Conservation (phyloP, 768 basidiomycete species). For the Phaffia tasmanica region DNA sequence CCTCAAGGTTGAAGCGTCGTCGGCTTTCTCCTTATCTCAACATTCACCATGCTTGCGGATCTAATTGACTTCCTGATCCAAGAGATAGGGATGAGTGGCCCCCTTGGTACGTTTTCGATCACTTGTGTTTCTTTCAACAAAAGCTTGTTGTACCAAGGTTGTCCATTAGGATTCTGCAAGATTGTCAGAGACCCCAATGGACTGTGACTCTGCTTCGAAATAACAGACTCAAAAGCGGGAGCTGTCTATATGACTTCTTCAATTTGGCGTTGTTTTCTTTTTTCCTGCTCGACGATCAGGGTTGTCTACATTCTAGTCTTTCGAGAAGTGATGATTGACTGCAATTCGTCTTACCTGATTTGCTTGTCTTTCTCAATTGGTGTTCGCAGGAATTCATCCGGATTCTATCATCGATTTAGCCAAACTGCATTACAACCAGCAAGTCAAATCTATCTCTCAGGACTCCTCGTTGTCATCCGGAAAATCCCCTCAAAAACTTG, state of each 20-base stretch:
- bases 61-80: constrained; percentile 16
- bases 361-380: background rate
- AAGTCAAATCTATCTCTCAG: background rate
- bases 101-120: constrained; percentile 6
- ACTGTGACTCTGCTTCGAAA: background rate
- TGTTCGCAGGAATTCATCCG: background rate
- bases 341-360: background rate
- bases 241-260: background rate
- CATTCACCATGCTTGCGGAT: constrained; percentile 14
- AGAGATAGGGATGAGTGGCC: constrained; percentile 18
- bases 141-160: background rate
- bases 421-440: background rate
- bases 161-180: no score
- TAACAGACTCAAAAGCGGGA: background rate
- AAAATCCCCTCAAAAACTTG: constrained; percentile 4
- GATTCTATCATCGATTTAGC: constrained; percentile 9
- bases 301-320: background rate
- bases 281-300: background rate
- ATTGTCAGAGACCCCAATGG: no score
- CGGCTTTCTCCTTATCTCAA: background rate
- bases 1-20: background rate
- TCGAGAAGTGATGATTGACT: background rate
- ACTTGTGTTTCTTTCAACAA: background rate
- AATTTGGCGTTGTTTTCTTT: background rate
- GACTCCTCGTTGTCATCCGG: background rate